Percentiles rank a stretch among this genome's conserved stretches.
Conservation (phyloP, 108 stramenopile genomes). For the Nannochloropsis gaditana region DNA sequence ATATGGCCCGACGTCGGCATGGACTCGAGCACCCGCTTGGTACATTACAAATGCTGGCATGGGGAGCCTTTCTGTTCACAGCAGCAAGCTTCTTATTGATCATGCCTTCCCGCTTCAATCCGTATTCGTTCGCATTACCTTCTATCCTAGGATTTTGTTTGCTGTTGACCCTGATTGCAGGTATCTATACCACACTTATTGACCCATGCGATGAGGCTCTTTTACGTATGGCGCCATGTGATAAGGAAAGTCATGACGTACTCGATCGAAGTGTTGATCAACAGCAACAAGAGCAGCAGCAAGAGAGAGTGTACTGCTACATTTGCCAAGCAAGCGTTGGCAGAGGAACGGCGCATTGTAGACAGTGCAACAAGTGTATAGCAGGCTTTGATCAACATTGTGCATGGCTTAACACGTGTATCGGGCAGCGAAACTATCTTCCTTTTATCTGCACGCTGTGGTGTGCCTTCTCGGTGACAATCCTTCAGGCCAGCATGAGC, state of each 20-base stretch:
- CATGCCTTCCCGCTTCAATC: not conserved
- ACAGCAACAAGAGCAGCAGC: not conserved
- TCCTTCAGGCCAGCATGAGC: not conserved
- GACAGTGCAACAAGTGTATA: constrained; percentile 77
- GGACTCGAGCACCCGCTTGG: not conserved
- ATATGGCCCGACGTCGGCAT: not conserved
- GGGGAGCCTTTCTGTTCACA: not conserved
- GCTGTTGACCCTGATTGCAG: not conserved
- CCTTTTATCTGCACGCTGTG: not conserved
- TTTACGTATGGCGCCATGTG: not conserved
- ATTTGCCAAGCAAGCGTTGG: not conserved
- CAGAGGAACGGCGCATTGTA: not conserved
- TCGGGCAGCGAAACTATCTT: constrained; percentile 48
- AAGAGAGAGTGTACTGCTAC: not conserved
- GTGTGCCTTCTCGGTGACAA: not conserved
- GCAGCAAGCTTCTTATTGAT: not conserved
- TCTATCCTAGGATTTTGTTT: not conserved
- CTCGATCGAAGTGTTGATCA: not conserved
- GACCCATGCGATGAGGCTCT: not conserved
- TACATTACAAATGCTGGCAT: not conserved
- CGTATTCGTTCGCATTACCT: not conserved
- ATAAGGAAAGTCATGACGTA: too few relatives aligned
- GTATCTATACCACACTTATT: not conserved
- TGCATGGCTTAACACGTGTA: constrained; percentile 84
- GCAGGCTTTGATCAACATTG: constrained; percentile 85